Percentiles rank a stretch among this genome's conserved stretches.
These are phyloP conservation scores for Helicosporidium sp. DNA, from an alignment of 139 green algal genomes.

Conservation along the genomic window DNA sequence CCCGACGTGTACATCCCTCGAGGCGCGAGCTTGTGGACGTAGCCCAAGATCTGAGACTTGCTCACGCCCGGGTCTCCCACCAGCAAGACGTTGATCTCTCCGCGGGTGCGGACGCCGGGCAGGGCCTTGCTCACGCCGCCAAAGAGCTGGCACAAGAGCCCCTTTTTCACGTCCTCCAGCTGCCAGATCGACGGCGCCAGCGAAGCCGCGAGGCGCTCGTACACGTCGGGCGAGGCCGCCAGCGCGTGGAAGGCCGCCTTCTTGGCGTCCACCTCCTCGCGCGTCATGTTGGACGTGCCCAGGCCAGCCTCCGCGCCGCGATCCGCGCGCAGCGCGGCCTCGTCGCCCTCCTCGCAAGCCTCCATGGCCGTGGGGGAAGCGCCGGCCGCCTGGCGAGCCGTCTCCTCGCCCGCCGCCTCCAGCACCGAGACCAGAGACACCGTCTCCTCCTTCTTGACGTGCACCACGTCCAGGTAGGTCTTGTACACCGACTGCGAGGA, in stretches of 20 bases:
- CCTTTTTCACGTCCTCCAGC: slow-evolving; percentile 95
- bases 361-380: too few species aligned
- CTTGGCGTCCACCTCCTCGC: slow-evolving; percentile 15
- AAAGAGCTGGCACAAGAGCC: slow-evolving; percentile 61
- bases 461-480: slow-evolving; percentile 77
- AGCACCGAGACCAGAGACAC: slow-evolving; percentile 31
- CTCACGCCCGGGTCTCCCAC: slow-evolving; percentile 82
- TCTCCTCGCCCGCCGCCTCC: neutral
- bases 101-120: slow-evolving; percentile 30
- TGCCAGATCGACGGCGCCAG: slow-evolving; percentile 90
- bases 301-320: slow-evolving; percentile 1
- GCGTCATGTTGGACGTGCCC: slow-evolving; percentile 16
- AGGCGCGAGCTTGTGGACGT: slow-evolving; percentile 86
- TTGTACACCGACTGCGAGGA: slow-evolving; percentile 24
- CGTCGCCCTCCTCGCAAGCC: neutral
- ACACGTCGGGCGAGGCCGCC: slow-evolving; percentile 52
- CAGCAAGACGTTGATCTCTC: slow-evolving; percentile 92
- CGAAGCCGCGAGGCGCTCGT: slow-evolving; percentile 59
- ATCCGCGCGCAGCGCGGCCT: neutral
- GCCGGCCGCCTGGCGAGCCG: too few species aligned
- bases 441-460: slow-evolving; percentile 54
- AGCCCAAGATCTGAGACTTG: slow-evolving; percentile 88
- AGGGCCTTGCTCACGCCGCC: slow-evolving; percentile 51
- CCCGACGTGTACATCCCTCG: slow-evolving; percentile 89
- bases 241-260: slow-evolving; percentile 26